Evolutionary conservation across 768 basidiomycete species (phyloP), one percentile per base, ranked within the genome.

Genomic region (Phylloporus scabripes): DNA sequence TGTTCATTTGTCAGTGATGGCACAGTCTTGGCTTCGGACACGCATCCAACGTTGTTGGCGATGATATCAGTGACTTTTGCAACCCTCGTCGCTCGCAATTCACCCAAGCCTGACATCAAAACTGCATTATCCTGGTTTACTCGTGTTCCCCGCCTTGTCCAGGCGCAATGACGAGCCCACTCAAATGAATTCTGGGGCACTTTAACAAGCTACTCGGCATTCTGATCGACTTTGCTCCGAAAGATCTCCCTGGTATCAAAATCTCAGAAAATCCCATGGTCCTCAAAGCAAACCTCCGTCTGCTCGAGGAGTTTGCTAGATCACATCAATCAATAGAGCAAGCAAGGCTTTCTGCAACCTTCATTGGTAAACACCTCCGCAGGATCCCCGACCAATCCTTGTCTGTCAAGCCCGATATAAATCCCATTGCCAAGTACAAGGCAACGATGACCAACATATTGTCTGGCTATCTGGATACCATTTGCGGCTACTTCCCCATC

Each of bases 121-220:
- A 82, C 79, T 0, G 90, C 89, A 0, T 57, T 83, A 37, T 62
- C 70, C 5, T 94, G 91, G 91, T 88, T 85, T 56, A 72, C 82
- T 36, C 76, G 79, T 41, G 71, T 92, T 26, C 66, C 85, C 40
- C 61, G 57, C 48, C 56, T 62, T 58, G 55, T 55, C 52, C 48
- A 56, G 46, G 14, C 47, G 72, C 52, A 73, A 73, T 1, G 78
- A 71, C 53, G 68, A 75, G 42, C 65, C 80, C 1, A 63, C 74
- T 7, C 66, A 62, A 9, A 62, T 4, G 71, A 71, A 31, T 74
- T 60, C 57, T 81, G 2, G 67, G 69, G 1, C 80, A 85, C 6
- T 70, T 87, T 45, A 81, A 86, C 59, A 67, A 72, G 46, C 53
- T 85, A 4, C 83, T 77, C 54, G 61, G 67, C n/a, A 56, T 62